phyloP scores from a whole-genome alignment of 305 asterid species.

The Withania somnifera region DNA sequence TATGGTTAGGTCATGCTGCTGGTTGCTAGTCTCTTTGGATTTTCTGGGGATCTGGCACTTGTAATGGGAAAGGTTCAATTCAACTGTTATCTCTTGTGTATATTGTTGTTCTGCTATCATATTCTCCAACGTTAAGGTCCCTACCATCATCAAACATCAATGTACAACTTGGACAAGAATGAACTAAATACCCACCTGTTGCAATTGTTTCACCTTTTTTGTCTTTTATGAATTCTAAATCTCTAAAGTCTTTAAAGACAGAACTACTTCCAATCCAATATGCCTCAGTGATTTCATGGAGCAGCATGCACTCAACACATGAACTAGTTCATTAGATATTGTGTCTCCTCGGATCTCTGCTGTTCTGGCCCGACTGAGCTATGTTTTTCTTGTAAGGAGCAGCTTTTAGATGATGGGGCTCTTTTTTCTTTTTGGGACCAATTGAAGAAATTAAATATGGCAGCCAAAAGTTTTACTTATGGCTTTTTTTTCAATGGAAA shows the following conservation, averaged over 20 bases:
- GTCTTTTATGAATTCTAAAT: neutral
- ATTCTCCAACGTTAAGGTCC: constrained; percentile 3
- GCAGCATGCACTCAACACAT: constrained; percentile 1
- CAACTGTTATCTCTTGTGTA: neutral
- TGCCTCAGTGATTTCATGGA: constrained; percentile 3
- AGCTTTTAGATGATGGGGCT: neutral
- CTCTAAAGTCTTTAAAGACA: neutral
- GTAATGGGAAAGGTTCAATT: constrained; percentile 2
- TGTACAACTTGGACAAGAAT: constrained; percentile 1
- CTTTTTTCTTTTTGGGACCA: neutral
- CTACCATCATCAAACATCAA: neutral
- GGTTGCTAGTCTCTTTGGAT: neutral
- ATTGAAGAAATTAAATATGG: neutral
- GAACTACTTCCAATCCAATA: neutral
- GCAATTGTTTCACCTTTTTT: neutral
- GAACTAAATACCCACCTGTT: neutral
- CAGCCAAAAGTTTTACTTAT: neutral
- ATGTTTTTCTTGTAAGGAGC: neutral
- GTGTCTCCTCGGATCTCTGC: neutral
- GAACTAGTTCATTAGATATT: neutral
- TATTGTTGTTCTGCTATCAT: constrained; percentile 1
- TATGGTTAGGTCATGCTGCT: neutral
- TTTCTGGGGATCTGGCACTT: neutral
- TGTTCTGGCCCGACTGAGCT: neutral
- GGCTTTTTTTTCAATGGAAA: neutral